Conservation (phyloP, 116 monocot species). For the Trichopus zeylanicus region DNA sequence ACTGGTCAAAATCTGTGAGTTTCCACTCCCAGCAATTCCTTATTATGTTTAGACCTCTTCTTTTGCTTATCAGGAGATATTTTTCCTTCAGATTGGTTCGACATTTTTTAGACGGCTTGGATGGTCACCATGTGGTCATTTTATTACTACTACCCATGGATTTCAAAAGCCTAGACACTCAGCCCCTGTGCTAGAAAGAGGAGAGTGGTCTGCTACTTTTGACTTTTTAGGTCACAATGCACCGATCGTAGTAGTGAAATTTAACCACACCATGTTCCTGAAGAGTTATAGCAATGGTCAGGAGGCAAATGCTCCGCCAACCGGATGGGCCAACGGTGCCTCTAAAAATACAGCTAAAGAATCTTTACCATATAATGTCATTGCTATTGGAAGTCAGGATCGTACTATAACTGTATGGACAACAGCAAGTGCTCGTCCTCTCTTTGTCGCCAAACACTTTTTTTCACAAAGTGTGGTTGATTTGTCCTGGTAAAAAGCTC, state of each 20-base stretch:
- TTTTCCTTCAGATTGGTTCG: constrained; percentile 69
- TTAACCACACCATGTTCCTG: constrained; percentile 93
- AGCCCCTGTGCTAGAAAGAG: constrained; percentile 96
- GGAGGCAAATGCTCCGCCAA: constrained; percentile 37
- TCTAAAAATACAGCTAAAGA: constrained; percentile 57
- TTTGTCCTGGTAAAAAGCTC: constrained; percentile 77
- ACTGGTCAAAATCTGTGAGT: constrained; percentile 93
- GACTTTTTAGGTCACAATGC: constrained; percentile 99
- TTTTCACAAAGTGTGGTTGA: constrained; percentile 97
- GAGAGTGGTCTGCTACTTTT: constrained; percentile 96
- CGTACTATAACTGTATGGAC: constrained; percentile 98
- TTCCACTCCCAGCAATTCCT: too few species aligned
- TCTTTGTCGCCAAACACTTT: constrained; percentile 96
- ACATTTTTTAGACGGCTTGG: constrained; percentile 90
- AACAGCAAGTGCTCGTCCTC: constrained; percentile 93
- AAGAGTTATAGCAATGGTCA: constrained; percentile 50
- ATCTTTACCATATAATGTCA: constrained; percentile 90
- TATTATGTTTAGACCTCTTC: not conserved
- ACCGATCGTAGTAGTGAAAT: constrained; percentile 88
- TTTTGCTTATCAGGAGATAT: not conserved
- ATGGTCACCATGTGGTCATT: constrained; percentile 98
- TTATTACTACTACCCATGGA: constrained; percentile 93
- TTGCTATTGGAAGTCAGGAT: constrained; percentile 98
- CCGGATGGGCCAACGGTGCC: constrained; percentile 81
- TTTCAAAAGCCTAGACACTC: constrained; percentile 97